These are phyloP conservation scores for Nakazawaea populi DNA, from an alignment of 805 yeast species.

Conservation along the genomic window DNA sequence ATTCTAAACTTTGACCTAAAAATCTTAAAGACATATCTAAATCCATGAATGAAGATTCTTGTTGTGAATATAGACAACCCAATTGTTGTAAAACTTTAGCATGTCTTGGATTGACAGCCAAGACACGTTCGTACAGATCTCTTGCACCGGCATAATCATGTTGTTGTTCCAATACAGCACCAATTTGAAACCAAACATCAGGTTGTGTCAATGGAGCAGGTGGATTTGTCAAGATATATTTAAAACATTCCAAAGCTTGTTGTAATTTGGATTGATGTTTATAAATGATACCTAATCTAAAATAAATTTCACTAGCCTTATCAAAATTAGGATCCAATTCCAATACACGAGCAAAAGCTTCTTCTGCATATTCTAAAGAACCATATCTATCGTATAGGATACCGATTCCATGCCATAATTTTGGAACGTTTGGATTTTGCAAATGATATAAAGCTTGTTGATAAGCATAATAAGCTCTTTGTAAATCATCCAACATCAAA, in stretches of 20 bases:
- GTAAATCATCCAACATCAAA: conserved; percentile 92
- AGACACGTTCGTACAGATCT: conserved; percentile 92
- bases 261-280: conserved; percentile 87
- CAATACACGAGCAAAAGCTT: conserved; percentile 92
- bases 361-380: conserved; percentile 94
- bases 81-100: conserved; percentile 94
- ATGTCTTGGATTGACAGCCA: conserved; percentile 86
- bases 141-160: conserved; percentile 87
- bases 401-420: conserved; percentile 98
- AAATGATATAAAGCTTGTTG: conserved; percentile 91
- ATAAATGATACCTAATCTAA: conserved; percentile 92
- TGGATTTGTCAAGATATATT: conserved; percentile 83
- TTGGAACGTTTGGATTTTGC: conserved; percentile 92
- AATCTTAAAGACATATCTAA: conserved; percentile 79
- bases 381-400: conserved; percentile 95
- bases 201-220: conserved; percentile 95
- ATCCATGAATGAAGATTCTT: conserved; percentile 64
- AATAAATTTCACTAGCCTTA: conserved; percentile 93
- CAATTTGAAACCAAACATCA: conserved; percentile 98
- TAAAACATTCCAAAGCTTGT: conserved; percentile 90
- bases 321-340: conserved; percentile 96
- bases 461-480: conserved; percentile 92
- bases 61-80: conserved; percentile 88
- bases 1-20: conserved; percentile 80
- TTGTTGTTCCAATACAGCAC: conserved; percentile 91